A percentile compares a stretch with the other conserved stretches of the same genome.
These are phyloP conservation scores for Trichoderma oligosporum DNA, from an alignment of 2,329 filamentous ascomycete genomes.

Conservation along the genomic window DNA sequence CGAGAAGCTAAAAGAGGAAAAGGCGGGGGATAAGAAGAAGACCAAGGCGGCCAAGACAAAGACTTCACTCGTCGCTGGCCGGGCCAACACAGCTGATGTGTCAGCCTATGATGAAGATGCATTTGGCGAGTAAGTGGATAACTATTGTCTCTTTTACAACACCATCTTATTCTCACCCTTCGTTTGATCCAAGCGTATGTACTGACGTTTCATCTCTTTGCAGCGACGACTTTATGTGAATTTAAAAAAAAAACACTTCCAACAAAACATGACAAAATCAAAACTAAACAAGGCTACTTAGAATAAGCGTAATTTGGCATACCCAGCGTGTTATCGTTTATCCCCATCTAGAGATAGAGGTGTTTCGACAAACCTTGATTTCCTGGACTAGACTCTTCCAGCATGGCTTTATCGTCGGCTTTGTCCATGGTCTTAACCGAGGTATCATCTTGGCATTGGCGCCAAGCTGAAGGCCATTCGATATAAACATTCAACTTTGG, in stretches of 20 bases:
- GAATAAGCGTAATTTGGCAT: neutral
- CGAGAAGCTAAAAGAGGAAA: constrained; percentile 99
- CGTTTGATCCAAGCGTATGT: neutral
- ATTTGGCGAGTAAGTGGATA: constrained; percentile 72
- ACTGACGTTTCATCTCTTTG: constrained; percentile 22
- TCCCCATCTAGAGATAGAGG: neutral
- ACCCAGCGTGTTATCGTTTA: constrained; percentile 6
- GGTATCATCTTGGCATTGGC: neutral
- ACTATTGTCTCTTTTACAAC: neutral
- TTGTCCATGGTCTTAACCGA: neutral
- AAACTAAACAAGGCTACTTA: neutral
- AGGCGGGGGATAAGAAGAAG: constrained; percentile 90
- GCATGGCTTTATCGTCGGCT: neutral
- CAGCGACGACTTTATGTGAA: constrained; percentile 72
- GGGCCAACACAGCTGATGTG: constrained; percentile 64
- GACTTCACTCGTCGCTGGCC: constrained; percentile 67
- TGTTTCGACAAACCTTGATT: neutral
- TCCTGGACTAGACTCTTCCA: constrained; percentile 1
- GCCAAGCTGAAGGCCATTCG: neutral
- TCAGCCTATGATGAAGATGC: constrained; percentile 72
- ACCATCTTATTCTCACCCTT: neutral
- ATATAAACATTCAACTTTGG: neutral
- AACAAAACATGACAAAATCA: too few relatives aligned
- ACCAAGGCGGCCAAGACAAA: constrained; percentile 95
- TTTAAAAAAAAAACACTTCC: neutral